Evolutionary conservation across 768 basidiomycete species (phyloP), one percentile per base, ranked within the genome.

Genomic region (Russula lepida): DNA sequence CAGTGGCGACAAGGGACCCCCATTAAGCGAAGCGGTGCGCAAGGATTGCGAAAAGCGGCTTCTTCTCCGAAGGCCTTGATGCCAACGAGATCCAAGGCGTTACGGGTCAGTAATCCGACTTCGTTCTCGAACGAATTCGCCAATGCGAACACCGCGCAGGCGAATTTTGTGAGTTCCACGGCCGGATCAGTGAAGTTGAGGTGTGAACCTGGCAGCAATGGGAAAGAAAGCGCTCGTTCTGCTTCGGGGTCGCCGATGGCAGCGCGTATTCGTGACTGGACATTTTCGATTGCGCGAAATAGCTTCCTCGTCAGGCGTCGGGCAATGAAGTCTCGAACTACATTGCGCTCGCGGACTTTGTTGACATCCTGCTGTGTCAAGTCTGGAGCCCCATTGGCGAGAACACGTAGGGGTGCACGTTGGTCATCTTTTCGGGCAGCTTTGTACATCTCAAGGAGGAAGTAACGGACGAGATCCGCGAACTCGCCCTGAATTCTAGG

Each of bases 1-100:
- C 91, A 98, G 68, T 86, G 82, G 44, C 82, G 84, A 71, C 95
- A 98, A 32, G 95, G 89, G 39, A 98, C 88, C 70, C 90, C 90
- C 47, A 85, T 77, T 28, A 98, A 72, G 67, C 88, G 88, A 58
- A 95, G 79, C 9, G 90, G 84, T 70, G 92, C 87, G 74, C 94
- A 98, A 0, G 95, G 95, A 70, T 97, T 97, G 56, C 84, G 83
- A 79, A 95, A 99, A 1, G 79, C 72, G 4, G 94, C 94, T 53
- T 94, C 89, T 55, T 76, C 75, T 7, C 92, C 84, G 68, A 95
- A 98, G 71, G 97, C 93, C 52, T 86, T 83, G 39, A 95, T 79
- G 12, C 87, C 85, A 41, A 95, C 81, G 50, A 98, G 76, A 63
- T 98, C 95, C 57, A 99, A 81, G 15, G 95, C 75, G 70, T 87